Evolutionary conservation across 2,329 filamentous ascomycete genomes (phyloP), one percentile per base, ranked within the genome.

Genomic region (Endocalyx cinctus): DNA sequence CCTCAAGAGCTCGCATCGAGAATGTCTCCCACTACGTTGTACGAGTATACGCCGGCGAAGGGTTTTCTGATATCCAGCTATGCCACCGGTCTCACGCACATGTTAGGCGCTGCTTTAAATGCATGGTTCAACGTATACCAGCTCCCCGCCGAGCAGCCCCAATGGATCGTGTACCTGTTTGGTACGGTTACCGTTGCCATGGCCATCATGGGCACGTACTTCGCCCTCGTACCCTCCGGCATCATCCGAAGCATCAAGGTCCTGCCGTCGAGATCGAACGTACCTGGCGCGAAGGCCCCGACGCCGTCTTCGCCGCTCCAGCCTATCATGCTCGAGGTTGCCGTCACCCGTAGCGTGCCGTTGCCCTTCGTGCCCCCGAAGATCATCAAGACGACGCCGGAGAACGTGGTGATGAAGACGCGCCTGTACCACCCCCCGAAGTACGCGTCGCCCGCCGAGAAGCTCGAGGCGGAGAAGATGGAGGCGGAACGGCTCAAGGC

Each of bases 11-110:
- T n/a, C n/a, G n/a, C n/a, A n/a, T n/a, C n/a, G n/a, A n/a, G n/a
- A n/a, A n/a, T n/a, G n/a, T n/a, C n/a, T n/a, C n/a, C n/a, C n/a
- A 77, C 81, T 6, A 58, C 74, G 4, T 65, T 87, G 27, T 87
- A 84, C 63, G 67, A 80, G 48, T 72, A 74, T 2, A 77, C 77
- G 11, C 77, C 78, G 1, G 79, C 84, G 48, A 72, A 72, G 36
- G 68, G 70, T 58, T 82, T 79, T 55, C 69, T 82, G 41, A 52
- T 74, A 45, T 72, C 74, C 28, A 76, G 75, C 51, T 79, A 80
- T 57, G 55, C 62, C 11, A 70, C 74, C 17, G 72, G 72, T 3
- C 39, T 66, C 15, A 72, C 74, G 48, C 76, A 70, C 55, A 64
- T 76, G 36, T 45, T 55, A 23, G 77, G 70, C 48, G 66, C 70